Base-by-base conservation (phyloP, 352 stramenopile genomes). In the Phytophthora palmivora region DNA sequence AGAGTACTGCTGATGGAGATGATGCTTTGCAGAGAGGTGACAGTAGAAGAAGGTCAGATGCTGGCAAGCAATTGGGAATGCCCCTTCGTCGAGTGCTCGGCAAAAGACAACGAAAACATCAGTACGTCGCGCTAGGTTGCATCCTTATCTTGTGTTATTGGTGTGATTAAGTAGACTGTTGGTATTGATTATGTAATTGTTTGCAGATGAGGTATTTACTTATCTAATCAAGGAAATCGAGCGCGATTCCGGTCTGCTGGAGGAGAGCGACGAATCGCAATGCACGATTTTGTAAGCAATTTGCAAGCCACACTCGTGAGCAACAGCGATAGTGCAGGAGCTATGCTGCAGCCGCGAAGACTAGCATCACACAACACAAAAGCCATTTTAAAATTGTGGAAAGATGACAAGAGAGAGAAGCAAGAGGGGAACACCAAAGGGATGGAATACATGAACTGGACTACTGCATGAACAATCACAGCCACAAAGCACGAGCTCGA, bases 51-150 rank as follows among this genome's bases (percentile, higher is more conserved):
- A 69, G 95, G 91, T 11, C 91, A 97, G 61, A 58, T 81, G 18
- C 74, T 98, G 28, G 95, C 96, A 21, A 82, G 93, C 44, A 87
- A 87, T 45, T 98, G 88, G 90, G 79, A 94, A 51, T 94, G 97
- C 24, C 96, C 96, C 2, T 98, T 98, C 60, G 84, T 98, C 38
- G 96, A 98, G 79, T 98, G 92, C 65, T 98, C 91, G n/a, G 90
- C 89, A 47, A 95, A 95, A 68, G 80, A 92, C 75, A 94, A 93
- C 60, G 83, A 92, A 62, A 97, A 96, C 70, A 95, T 97, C 63
- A 93, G 87, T 95, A 74, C 67, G 84, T n/a, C n/a, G n/a, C n/a
- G n/a, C n/a, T n/a, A n/a, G n/a, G n/a, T 32, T 28, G n/a, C 26
- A 6, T 37, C 26, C 19, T 41, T 46, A 33, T 49, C 43, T 33